Evolutionary conservation across 371 early-diverging fungal species (phyloP).

Genomic region (Nematocida minor): DNA sequence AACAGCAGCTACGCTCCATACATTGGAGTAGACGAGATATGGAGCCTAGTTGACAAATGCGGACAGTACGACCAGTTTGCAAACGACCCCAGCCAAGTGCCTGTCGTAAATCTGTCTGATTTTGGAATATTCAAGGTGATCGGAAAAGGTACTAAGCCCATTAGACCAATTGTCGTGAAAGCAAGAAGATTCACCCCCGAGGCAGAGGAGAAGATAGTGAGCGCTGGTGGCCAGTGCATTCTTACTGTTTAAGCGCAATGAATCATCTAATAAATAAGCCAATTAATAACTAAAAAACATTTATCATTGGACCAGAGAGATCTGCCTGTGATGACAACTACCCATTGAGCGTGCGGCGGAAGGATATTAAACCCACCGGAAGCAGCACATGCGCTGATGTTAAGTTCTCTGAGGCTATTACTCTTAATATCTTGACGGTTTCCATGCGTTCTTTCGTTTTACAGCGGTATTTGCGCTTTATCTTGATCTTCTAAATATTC

Average conservation of each 20-base stretch:
- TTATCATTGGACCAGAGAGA: neutral
- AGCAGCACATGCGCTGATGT: constrained; percentile 26
- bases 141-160: constrained; percentile 81
- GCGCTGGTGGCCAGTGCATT: constrained; percentile 81
- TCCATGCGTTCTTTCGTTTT: too few relatives aligned
- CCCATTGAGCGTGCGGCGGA: neutral
- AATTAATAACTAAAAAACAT: neutral
- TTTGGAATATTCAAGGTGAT: constrained; percentile 89
- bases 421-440: too few relatives aligned
- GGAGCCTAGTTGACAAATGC: constrained; percentile 83
- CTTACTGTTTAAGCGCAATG: constrained; percentile 50
- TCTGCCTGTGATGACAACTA: constrained; percentile 11
- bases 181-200: constrained; percentile 81
- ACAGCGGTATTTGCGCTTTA: neutral
- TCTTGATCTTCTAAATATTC: too few relatives aligned
- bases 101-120: constrained; percentile 63
- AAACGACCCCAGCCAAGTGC: constrained; percentile 72
- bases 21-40: constrained; percentile 83
- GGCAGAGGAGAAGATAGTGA: constrained; percentile 96
- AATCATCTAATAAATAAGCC: constrained; percentile 6
- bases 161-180: constrained; percentile 86
- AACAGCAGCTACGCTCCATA: constrained; percentile 84
- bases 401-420: constrained; percentile 25
- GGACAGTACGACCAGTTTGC: constrained; percentile 72
- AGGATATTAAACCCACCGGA: constrained; percentile 38